These are phyloP conservation scores for Sarcomyxa edulis DNA, from an alignment of 768 basidiomycete genomes.

Conservation along the genomic window DNA sequence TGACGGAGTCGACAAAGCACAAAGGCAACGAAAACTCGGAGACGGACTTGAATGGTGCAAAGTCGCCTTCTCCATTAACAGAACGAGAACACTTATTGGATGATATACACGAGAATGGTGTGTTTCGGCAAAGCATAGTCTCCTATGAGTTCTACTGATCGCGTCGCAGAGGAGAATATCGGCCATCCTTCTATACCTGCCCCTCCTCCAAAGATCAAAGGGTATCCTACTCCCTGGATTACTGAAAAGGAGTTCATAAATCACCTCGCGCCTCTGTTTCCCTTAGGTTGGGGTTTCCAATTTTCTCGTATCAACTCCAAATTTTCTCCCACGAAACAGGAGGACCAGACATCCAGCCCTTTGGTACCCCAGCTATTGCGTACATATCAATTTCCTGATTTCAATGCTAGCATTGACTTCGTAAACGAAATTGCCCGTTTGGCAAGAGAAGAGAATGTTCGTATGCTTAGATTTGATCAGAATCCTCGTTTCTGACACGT, in stretches of 20 bases:
- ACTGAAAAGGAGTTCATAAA: constrained; percentile 21
- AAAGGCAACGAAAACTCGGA: too few species aligned
- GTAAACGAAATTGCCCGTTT: constrained; percentile 11
- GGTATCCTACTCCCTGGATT: constrained; percentile 30
- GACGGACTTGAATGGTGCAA: too few species aligned
- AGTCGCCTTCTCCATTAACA: too few species aligned
- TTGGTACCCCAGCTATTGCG: constrained; percentile 10
- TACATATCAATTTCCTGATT: constrained; percentile 14
- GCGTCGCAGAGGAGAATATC: too few species aligned
- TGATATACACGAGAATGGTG: too few species aligned
- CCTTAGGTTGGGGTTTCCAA: constrained; percentile 24
- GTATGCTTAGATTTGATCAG: constrained; percentile 7
- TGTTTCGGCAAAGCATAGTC: too few species aligned
- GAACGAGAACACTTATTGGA: too few species aligned
- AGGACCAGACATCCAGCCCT: too few species aligned
- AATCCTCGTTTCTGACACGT: neutral
- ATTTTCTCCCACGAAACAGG: constrained; percentile 1
- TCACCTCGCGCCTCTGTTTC: constrained; percentile 30
- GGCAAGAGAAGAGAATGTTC: constrained; percentile 21
- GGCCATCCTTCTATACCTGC: constrained; percentile 12
- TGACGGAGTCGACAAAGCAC: too few species aligned
- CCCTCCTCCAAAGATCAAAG: constrained; percentile 11
- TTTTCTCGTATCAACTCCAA: too few species aligned
- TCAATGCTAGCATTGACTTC: constrained; percentile 14
- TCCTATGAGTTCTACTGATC: too few species aligned